phyloP scores from a whole-genome alignment of 2,329 filamentous ascomycete species.

The Phoma sp. region DNA sequence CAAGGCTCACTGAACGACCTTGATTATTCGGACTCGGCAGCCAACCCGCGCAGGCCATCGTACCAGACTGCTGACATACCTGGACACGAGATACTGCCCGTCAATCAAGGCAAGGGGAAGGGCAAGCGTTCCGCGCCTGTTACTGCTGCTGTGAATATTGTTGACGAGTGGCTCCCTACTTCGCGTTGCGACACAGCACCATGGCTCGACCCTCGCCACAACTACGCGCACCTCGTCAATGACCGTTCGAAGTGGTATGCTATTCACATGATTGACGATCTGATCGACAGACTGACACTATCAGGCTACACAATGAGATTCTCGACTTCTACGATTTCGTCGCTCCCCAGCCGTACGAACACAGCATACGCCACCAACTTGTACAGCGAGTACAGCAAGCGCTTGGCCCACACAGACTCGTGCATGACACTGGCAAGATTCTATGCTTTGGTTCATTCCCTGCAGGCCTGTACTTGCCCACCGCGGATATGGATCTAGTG shows the following conservation, averaged over 20 bases:
- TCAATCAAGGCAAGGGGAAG: constrained; percentile 56
- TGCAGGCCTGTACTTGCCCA: constrained; percentile 74
- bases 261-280: neutral
- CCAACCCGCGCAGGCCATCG: constrained; percentile 8
- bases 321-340: constrained; percentile 88
- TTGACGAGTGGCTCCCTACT: constrained; percentile 51
- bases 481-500: constrained; percentile 93
- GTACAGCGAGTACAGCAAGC: constrained; percentile 69
- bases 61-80: constrained; percentile 16
- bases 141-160: constrained; percentile 38
- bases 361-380: constrained; percentile 73
- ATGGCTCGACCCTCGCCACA: constrained; percentile 27
- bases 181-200: constrained; percentile 59
- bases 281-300: neutral
- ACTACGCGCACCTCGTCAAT: constrained; percentile 61
- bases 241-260: constrained; percentile 58
- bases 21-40: constrained; percentile 12
- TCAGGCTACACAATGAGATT: constrained; percentile 86
- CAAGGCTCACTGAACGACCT: constrained; percentile 36
- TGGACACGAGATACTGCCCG: constrained; percentile 12
- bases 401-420: constrained; percentile 52
- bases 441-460: constrained; percentile 92
- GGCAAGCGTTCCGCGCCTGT: constrained; percentile 65
- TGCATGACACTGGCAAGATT: constrained; percentile 61
- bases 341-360: constrained; percentile 76